phyloP scores from a whole-genome alignment of 1,139 yeast species.

The Candida sp. region DNA sequence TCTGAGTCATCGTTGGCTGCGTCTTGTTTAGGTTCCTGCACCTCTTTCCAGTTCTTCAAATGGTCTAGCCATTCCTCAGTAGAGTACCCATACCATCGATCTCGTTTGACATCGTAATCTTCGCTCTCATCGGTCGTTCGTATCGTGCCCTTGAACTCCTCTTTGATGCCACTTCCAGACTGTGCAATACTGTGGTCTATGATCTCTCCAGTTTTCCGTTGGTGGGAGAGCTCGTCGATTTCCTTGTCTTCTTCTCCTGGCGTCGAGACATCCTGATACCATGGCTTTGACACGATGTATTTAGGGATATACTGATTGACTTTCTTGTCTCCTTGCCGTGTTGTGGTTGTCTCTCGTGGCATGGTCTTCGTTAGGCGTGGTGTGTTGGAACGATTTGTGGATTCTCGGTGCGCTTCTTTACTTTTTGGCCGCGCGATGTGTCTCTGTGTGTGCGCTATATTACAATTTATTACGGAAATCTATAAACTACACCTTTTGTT shows the following conservation, averaged over 20 bases:
- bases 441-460: background rate
- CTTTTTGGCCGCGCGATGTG: background rate
- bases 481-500: conserved; percentile 3
- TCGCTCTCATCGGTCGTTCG: conserved; percentile 33
- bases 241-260: conserved; percentile 9
- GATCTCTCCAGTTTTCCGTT: conserved; percentile 25
- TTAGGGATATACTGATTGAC: conserved; percentile 30
- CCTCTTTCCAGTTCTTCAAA: conserved; percentile 47
- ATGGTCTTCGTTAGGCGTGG: background rate
- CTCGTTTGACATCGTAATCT: conserved; percentile 71
- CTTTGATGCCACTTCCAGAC: conserved; percentile 38
- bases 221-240: conserved; percentile 28
- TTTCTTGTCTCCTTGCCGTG: conserved; percentile 14
- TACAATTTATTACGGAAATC: background rate
- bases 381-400: background rate
- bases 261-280: conserved; percentile 24
- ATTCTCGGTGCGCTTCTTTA: background rate
- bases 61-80: conserved; percentile 60
- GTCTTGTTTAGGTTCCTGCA: conserved; percentile 24
- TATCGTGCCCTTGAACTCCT: conserved; percentile 22
- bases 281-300: conserved; percentile 32
- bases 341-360: conserved; percentile 1
- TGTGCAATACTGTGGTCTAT: conserved; percentile 34
- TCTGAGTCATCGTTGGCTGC: conserved; percentile 28
- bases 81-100: conserved; percentile 80